Evolutionary conservation across 306 rosid genomes (phyloP).

Genomic region (Cicer yamashitae): DNA sequence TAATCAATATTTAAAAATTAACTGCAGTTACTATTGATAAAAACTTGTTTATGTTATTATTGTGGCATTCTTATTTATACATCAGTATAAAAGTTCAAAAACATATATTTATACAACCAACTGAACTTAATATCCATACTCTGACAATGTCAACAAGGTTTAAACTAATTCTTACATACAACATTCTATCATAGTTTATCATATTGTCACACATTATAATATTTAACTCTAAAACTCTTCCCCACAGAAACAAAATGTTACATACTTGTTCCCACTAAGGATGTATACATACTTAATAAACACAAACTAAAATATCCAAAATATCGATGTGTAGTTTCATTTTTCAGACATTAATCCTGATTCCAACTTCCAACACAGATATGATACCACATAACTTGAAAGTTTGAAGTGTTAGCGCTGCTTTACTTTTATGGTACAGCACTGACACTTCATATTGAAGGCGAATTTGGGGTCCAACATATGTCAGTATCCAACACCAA

Average conservation of each 20-base stretch:
- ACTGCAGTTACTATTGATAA: background rate
- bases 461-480: background rate
- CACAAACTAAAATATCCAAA: slow-evolving; percentile 6
- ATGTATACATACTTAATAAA: background rate
- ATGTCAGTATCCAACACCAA: background rate
- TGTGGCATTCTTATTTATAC: background rate
- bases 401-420: background rate
- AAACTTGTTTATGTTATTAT: background rate
- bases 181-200: background rate
- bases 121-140: background rate
- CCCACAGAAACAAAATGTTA: background rate
- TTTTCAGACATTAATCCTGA: background rate
- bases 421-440: background rate
- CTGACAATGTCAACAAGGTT: background rate
- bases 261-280: background rate
- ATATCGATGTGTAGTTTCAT: background rate
- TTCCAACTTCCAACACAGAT: slow-evolving; percentile 10
- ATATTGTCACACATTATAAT: background rate
- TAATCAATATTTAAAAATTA: background rate
- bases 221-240: background rate
- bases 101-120: background rate
- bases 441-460: background rate
- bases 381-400: background rate
- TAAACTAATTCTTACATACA: background rate
- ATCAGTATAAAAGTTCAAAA: background rate